Evolutionary conservation across 2,329 filamentous ascomycete species (phyloP), one percentile per base, ranked within the genome.

Genomic region (Arthrobotrys sphaeroides): DNA sequence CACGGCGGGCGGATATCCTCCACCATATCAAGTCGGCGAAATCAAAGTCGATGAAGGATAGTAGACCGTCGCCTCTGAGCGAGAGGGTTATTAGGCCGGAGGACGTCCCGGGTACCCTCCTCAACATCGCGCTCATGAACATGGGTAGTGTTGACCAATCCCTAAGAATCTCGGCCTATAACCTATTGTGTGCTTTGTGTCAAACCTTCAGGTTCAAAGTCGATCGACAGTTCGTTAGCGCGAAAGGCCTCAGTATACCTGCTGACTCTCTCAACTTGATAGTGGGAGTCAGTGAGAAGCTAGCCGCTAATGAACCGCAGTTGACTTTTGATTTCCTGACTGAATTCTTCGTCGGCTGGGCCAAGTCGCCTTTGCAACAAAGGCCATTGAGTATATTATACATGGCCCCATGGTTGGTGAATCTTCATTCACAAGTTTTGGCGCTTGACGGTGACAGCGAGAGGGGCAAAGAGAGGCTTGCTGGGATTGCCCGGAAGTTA

Each of bases 331-430:
- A 91, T 79, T 91, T 91, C 78, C 80, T 91, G 40, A 90, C 89
- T n/a, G 89, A 91, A 79, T 91, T 91, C 80, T 91, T 91, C 72
- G 88, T 90, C 22, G 88, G 89, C 16, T 91, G 89, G 89, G 88
- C 90, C 78, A 90, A 88, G 79, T 89, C 90, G 78, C 86, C 88
- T 0, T 87, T 89, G 33, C 87, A 90, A 67, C 89, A 91, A 79
- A 88, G 89, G 78, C 88, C 89, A 0, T 80, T 91, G 22, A 90
- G 88, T 78, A 83, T 91, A 28, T 87, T 88, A 4, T 91, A 91
- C 80, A 90, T 91, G 87, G 87, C 89, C 4, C 89, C 89, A 1
- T 91, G 89, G 89, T 83, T 91, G 38, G 84, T 87, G 4, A 86
- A 88, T 10, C 82, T 91, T 33, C 86, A 89, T 53, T 87, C 86